Conservation (phyloP, 2,329 filamentous ascomycete species). For the Sarocladium oryzae region DNA sequence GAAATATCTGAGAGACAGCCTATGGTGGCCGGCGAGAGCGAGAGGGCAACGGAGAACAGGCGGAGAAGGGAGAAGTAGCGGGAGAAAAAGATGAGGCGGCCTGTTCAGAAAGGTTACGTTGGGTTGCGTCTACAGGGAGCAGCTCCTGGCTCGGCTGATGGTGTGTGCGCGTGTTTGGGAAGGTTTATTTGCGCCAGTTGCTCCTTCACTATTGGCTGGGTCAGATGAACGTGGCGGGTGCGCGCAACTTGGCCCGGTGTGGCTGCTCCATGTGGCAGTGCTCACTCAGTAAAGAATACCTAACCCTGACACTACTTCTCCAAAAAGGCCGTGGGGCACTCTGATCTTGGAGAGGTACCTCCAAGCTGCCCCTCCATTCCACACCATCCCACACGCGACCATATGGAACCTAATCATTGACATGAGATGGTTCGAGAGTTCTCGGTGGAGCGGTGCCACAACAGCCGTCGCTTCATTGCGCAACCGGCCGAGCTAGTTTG, state of each 20-base stretch:
- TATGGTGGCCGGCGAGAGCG: background rate
- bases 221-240: conserved; percentile 1
- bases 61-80: background rate
- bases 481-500: background rate
- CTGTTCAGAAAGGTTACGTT: background rate
- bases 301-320: background rate
- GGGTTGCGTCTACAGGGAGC: conserved; percentile 1
- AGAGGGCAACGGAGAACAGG: background rate
- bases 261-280: conserved; percentile 1
- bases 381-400: conserved; percentile 4
- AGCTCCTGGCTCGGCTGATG: conserved; percentile 2
- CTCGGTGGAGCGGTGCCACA: background rate
- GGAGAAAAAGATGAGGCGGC: conserved; percentile 4
- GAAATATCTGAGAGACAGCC: too few species aligned
- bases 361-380: conserved; percentile 7
- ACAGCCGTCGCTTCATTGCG: background rate
- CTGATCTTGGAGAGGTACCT: background rate
- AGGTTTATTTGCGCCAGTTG: conserved; percentile 7
- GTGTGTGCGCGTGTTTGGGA: conserved; percentile 2
- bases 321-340: background rate
- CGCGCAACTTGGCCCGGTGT: background rate
- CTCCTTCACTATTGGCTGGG: background rate
- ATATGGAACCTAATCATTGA: background rate
- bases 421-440: background rate
- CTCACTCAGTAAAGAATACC: background rate